These are phyloP conservation scores for Crithidia fasciculata DNA, from an alignment of 208 protist species.

Conservation along the genomic window DNA sequence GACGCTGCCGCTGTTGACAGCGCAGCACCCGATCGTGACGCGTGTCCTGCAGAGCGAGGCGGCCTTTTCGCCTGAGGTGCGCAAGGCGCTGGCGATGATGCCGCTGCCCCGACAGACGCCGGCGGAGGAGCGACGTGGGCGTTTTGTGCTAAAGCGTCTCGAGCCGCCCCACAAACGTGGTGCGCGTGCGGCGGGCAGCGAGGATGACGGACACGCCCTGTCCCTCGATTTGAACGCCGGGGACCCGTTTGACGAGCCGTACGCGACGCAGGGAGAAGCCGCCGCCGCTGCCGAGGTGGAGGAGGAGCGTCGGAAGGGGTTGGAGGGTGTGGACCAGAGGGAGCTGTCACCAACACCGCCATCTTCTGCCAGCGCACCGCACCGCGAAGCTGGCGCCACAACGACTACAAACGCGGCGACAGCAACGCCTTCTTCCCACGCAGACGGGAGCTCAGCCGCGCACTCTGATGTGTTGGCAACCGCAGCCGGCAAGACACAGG, in stretches of 20 bases:
- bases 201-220: background rate
- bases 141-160: constrained; percentile 51
- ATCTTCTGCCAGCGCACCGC: background rate
- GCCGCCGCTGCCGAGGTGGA: background rate
- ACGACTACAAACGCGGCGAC: constrained; percentile 1
- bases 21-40: constrained; percentile 33
- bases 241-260: constrained; percentile 21
- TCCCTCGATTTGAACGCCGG: constrained; percentile 28
- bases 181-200: too few relatives aligned
- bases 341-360: too few relatives aligned
- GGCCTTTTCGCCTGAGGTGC: constrained; percentile 45
- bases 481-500: too few relatives aligned
- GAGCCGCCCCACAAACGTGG: background rate
- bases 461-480: too few relatives aligned
- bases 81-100: constrained; percentile 67
- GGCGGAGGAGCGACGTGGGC: constrained; percentile 28
- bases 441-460: too few relatives aligned
- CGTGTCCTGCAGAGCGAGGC: constrained; percentile 34
- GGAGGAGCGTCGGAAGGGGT: background rate
- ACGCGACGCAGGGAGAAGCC: background rate
- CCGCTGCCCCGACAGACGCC: constrained; percentile 36
- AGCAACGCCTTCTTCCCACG: background rate
- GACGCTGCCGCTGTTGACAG: constrained; percentile 59
- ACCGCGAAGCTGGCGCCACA: background rate
- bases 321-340: too few relatives aligned